phyloP scores from a whole-genome alignment of 768 basidiomycete genomes.

The Lactarius hengduanensis region DNA sequence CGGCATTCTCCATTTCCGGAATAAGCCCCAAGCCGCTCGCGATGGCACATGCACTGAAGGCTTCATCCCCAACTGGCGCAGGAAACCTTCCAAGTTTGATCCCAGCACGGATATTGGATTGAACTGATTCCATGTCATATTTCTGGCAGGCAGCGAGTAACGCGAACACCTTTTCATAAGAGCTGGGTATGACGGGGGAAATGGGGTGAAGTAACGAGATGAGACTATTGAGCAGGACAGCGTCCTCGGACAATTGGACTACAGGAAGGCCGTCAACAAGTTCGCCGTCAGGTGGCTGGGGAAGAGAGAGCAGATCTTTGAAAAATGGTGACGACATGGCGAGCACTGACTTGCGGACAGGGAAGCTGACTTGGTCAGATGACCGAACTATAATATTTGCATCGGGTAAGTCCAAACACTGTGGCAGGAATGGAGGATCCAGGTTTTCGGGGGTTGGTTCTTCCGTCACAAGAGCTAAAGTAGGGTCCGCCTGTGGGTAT shows the following conservation, averaged over 20 bases:
- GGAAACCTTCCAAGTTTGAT: neutral
- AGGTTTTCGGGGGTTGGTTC: too few relatives aligned
- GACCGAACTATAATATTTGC: too few relatives aligned
- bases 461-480: neutral
- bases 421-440: too few relatives aligned
- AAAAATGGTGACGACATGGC: neutral
- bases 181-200: neutral
- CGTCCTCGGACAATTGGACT: neutral
- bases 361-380: too few relatives aligned
- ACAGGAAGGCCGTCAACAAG: neutral
- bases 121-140: neutral
- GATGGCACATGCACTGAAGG: neutral
- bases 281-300: slow-evolving; percentile 1
- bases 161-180: neutral
- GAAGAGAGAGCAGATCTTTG: neutral
- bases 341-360: neutral
- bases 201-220: neutral
- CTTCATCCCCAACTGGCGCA: neutral
- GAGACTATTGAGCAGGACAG: neutral
- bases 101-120: neutral
- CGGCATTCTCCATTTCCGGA: neutral
- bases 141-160: slow-evolving; percentile 1
- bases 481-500: neutral
- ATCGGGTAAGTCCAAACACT: too few relatives aligned
- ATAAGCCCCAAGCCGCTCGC: neutral